Base-by-base conservation (phyloP, 1,139 yeast genomes). In the Hemisphaericaspora subhashii region DNA sequence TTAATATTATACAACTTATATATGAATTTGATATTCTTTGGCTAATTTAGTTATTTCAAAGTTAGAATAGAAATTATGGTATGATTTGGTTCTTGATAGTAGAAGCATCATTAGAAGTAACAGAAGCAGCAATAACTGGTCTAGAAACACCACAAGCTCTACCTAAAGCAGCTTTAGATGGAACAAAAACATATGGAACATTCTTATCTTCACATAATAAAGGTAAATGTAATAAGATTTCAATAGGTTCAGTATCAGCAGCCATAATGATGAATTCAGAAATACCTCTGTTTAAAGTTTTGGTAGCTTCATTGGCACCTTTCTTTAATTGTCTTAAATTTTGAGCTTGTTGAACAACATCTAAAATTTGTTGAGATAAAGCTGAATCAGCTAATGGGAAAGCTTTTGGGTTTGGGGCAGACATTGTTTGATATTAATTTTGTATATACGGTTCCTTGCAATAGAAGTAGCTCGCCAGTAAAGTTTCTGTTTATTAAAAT, bases 111-210 rank as follows among this genome's bases (percentile, higher is more conserved):
- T 94, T 92, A 53, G 98, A 81, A 64, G 99, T 94, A 64, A 94
- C 95, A 50, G 96, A 86, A 52, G 98, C 98, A 64, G 98, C 95
- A 66, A 92, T 90, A 46, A 94, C 98, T 53, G 98, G 98, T 79
- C 99, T 86, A 46, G 98, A 88, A 54, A 94, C 98, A 75, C 98
- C 99, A 77, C 98, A 92, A 58, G 98, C 98, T 78, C 98, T 88
- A 67, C 99, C 98, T 58, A 94, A 80, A 51, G 98, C 98, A 59
- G 95, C 85, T 80, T 92, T 92, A 57, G 98, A 89, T 53, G 98
- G 97, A 52, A 94, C 98, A 58, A 92, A 92, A 50, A 92, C 98
- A 77, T 92, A 92, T 49, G 98, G 97, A 55, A 92, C 98, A 77
- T 94, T 92, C 81, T 92, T 92, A 74, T 92, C 99, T 75, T 92